Conservation (phyloP, 1,284 basidiomycete species). For the Moniliella sp. region DNA sequence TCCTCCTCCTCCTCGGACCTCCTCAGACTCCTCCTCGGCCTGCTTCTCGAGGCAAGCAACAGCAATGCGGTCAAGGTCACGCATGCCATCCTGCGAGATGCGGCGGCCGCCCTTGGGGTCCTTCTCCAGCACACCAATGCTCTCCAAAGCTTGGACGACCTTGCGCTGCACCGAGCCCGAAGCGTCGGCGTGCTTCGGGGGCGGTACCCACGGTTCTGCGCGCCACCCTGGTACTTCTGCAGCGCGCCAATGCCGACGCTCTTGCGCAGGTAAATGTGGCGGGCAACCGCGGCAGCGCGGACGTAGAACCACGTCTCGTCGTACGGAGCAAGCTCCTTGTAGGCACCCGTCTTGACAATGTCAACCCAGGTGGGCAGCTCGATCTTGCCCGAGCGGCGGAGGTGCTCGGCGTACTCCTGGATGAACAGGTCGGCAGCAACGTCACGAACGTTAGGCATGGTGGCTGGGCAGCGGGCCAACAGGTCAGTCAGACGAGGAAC, state of each 20-base stretch:
- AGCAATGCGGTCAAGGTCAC: conserved; percentile 95
- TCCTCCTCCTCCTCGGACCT: too few relatives aligned
- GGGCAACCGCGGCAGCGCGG: conserved; percentile 84
- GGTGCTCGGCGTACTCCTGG: conserved; percentile 68
- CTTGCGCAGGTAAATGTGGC: conserved; percentile 99
- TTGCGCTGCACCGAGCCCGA: conserved; percentile 45
- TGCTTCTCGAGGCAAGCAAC: conserved; percentile 75
- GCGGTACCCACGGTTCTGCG: conserved; percentile 74
- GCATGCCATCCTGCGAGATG: conserved; percentile 84
- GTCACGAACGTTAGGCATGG: conserved; percentile 30
- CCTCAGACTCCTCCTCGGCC: conserved; percentile 63
- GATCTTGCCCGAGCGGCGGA: conserved; percentile 82
- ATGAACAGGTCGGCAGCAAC: conserved; percentile 63
- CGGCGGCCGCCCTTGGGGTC: conserved; percentile 74
- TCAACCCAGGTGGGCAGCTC: conserved; percentile 98
- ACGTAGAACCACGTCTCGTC: conserved; percentile 99
- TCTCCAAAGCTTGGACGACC: conserved; percentile 85
- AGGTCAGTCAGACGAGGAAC: too few relatives aligned
- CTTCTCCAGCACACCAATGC: conserved; percentile 91
- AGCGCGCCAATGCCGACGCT: conserved; percentile 89
- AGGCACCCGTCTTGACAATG: conserved; percentile 90
- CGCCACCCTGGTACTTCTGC: conserved; percentile 85
- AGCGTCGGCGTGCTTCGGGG: conserved; percentile 67
- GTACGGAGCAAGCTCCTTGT: conserved; percentile 95
- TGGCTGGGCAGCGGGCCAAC: too few relatives aligned